phyloP scores from a whole-genome alignment of 2,329 filamentous ascomycete genomes.

The Phaeosphaeriaceae sp. region DNA sequence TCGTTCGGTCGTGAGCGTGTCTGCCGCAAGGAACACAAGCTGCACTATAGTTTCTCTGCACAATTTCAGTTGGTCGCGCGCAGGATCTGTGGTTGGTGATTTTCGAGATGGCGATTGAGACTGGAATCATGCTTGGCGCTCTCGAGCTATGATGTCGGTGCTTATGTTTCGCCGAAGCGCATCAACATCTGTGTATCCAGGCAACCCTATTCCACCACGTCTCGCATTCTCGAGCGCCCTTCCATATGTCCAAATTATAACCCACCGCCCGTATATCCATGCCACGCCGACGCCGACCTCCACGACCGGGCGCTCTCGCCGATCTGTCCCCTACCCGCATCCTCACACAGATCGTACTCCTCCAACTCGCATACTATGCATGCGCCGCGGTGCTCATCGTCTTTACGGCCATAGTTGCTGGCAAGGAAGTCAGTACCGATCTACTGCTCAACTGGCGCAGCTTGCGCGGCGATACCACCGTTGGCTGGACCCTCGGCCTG shows the following conservation, averaged over 20 bases:
- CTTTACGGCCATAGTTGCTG: conserved; percentile 72
- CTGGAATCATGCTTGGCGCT: conserved; percentile 28
- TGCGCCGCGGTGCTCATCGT: conserved; percentile 68
- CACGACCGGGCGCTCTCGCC: conserved; percentile 69
- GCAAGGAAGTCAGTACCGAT: conserved; percentile 64
- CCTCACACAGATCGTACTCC: conserved; percentile 68
- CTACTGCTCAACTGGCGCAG: conserved; percentile 69
- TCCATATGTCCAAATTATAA: conserved; percentile 26
- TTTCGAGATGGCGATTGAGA: conserved; percentile 9
- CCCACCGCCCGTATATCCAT: conserved; percentile 45
- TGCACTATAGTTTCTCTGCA: background rate
- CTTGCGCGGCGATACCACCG: conserved; percentile 70
- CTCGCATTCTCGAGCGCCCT: conserved; percentile 10
- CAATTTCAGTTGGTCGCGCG: background rate
- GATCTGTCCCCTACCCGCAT: conserved; percentile 73
- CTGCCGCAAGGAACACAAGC: no score
- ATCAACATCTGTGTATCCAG: conserved; percentile 17
- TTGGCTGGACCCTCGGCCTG: conserved; percentile 72
- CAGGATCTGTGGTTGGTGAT: background rate
- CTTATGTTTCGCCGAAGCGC: conserved; percentile 25
- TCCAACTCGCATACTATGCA: conserved; percentile 71
- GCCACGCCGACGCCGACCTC: conserved; percentile 66
- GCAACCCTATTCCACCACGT: conserved; percentile 19
- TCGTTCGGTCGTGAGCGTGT: background rate
- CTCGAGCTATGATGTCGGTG: conserved; percentile 26